Percentiles rank a stretch among this genome's conserved stretches.
These are phyloP conservation scores for Fusarium metavorans DNA, from an alignment of 2,329 filamentous ascomycete genomes.

Conservation along the genomic window DNA sequence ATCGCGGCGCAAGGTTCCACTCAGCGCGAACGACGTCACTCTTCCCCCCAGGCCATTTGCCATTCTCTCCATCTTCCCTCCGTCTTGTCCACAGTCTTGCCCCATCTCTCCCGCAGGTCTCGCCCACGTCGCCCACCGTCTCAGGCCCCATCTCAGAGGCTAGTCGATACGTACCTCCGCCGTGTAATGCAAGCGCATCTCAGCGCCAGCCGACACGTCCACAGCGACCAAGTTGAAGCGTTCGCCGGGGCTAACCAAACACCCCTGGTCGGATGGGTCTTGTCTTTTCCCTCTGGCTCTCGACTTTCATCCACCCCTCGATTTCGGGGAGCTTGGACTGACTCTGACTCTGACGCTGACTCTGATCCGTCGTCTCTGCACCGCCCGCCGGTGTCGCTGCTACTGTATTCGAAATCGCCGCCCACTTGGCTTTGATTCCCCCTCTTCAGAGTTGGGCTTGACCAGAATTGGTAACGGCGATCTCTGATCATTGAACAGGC, in stretches of 20 bases:
- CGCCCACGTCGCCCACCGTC: slow-evolving; percentile 11
- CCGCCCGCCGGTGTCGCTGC: slow-evolving; percentile 37
- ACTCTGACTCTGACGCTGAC: slow-evolving; percentile 8
- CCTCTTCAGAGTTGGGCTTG: slow-evolving; percentile 32
- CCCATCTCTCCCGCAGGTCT: slow-evolving; percentile 34
- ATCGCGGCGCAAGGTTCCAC: slow-evolving; percentile 28
- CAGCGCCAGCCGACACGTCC: slow-evolving; percentile 6
- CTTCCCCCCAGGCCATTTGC: slow-evolving; percentile 30
- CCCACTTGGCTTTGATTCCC: slow-evolving; percentile 29
- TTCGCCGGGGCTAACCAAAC: slow-evolving; percentile 6
- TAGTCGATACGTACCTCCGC: slow-evolving; percentile 33
- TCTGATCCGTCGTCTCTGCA: slow-evolving; percentile 9
- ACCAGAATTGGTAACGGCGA: slow-evolving; percentile 44
- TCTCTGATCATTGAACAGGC: slow-evolving; percentile 41
- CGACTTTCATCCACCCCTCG: slow-evolving; percentile 5
- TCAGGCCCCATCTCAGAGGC: slow-evolving; percentile 13
- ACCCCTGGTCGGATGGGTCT: slow-evolving; percentile 13
- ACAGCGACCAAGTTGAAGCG: slow-evolving; percentile 1
- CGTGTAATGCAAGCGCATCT: slow-evolving; percentile 14
- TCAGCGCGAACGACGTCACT: slow-evolving; percentile 38
- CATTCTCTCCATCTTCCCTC: slow-evolving; percentile 24
- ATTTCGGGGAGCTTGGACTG: slow-evolving; percentile 13
- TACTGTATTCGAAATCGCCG: slow-evolving; percentile 17
- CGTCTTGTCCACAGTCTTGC: slow-evolving; percentile 13
- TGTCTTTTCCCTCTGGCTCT: slow-evolving; percentile 4